Conservation (phyloP, 2,329 filamentous ascomycete genomes). For the Claviceps capensis region DNA sequence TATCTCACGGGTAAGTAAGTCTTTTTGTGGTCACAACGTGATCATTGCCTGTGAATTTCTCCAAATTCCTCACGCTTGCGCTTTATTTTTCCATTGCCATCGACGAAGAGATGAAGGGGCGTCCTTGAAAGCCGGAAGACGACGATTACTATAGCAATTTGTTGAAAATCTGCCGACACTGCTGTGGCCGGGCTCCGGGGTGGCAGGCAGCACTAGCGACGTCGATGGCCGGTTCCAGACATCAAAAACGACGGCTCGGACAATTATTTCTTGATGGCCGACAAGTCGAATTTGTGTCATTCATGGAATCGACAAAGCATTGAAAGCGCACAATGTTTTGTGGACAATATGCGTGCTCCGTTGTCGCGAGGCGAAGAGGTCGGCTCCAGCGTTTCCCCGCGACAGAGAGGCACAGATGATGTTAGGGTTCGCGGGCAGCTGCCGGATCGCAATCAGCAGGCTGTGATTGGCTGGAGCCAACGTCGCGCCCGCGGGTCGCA, state of each 20-base stretch:
- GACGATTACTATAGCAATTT: neutral
- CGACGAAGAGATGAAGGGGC: neutral
- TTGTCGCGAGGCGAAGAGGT: neutral
- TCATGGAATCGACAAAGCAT: neutral
- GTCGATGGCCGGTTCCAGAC: neutral
- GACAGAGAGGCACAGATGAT: neutral
- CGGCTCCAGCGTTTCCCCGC: neutral
- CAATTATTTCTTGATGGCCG: no score
- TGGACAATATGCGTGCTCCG: neutral
- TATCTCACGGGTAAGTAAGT: slow-evolving; percentile 14
- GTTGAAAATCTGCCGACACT: neutral
- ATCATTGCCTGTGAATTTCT: neutral
- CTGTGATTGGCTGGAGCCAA: slow-evolving; percentile 2
- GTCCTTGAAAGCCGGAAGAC: neutral
- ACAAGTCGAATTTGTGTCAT: no score
- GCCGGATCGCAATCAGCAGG: slow-evolving; percentile 1
- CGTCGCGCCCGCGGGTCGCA: no score
- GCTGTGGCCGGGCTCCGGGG: neutral
- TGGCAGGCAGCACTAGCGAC: neutral
- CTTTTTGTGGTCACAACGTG: slow-evolving; percentile 2
- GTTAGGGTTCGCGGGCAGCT: neutral
- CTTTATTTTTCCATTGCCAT: neutral
- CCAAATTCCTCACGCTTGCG: no score
- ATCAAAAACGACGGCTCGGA: neutral
- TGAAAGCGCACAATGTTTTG: neutral